Base-by-base conservation (phyloP, 805 yeast species). In the Pichia sporocuriosa region DNA sequence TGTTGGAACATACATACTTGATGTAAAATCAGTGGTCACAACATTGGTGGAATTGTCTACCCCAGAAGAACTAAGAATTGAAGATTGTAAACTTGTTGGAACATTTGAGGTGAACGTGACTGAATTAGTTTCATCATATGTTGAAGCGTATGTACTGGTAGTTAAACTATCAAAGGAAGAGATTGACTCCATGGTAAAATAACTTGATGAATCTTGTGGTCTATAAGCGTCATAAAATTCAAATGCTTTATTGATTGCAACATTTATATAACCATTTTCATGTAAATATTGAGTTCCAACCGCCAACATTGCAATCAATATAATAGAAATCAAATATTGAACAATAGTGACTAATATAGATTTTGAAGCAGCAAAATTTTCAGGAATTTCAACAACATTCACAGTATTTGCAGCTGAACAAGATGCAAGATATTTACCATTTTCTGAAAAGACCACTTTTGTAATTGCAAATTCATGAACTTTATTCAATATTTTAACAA, bases 391-490 rank as follows among this genome's bases (percentile, higher is more conserved):
- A 43, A 80, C 62, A 8, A 86, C 77, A 50, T 72, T 77, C 23
- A 87, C 73, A 1, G 86, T 71, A 46, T 82, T 80, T 3, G 93
- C 84, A 1, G 89, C 94, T 26, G 90, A 81, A 0, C 78, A 81
- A 19, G 86, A 73, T 3, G 86, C 90, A 37, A 86, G 62, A 42
- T 69, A 70, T 38, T 73, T 63, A 7, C 89, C 87, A 55, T 77
- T 70, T 12, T 84, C 81, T 4, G 87, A 79, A 45, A 86, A 79
- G 3, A 76, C 66, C 9, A 85, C 76, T 33, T 74, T 71, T 0
- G 96, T 87, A 39, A 87, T 79, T 21, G 94, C 87, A 58, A 84
- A 84, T 8, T 72, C 66, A 58, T 88, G 96, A 41, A 84, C 78
- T 46, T 81, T 74, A 32, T 72, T 71, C 42, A 77, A 65, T 6